Conservation (phyloP, 352 stramenopile genomes). For the Thalassiosira mediterranea region DNA sequence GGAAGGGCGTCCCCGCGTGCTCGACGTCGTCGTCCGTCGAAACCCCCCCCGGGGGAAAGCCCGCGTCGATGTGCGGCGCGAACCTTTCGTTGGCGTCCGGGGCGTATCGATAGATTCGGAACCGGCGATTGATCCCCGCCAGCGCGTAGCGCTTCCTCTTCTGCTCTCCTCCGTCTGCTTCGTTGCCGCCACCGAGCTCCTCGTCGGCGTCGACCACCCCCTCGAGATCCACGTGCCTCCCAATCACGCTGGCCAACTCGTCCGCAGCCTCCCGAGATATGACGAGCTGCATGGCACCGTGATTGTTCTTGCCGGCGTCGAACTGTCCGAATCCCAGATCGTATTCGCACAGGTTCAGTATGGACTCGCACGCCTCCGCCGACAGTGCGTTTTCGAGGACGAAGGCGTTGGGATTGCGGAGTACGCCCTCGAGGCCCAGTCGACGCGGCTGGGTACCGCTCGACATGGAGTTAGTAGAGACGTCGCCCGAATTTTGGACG, state of each 20-base stretch:
- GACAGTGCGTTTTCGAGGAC: constrained; percentile 64
- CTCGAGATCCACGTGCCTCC: constrained; percentile 63
- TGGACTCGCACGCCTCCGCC: constrained; percentile 53
- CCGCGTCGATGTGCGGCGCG: constrained; percentile 80
- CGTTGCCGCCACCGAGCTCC: constrained; percentile 39
- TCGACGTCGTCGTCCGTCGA: constrained; percentile 52
- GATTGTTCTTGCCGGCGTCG: constrained; percentile 77
- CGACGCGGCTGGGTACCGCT: constrained; percentile 5
- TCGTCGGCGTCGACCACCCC: constrained; percentile 45
- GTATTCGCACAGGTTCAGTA: constrained; percentile 65
- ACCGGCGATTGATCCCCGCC: constrained; percentile 72
- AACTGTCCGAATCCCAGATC: constrained; percentile 68
- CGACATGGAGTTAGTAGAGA: not conserved
- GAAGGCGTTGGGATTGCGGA: constrained; percentile 65
- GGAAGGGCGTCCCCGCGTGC: constrained; percentile 14
- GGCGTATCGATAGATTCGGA: constrained; percentile 77
- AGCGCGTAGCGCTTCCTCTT: constrained; percentile 42
- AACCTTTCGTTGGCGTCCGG: constrained; percentile 65
- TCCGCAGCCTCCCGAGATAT: constrained; percentile 32
- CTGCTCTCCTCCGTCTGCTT: not conserved
- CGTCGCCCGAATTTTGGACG: constrained; percentile 26
- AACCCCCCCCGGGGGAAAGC: constrained; percentile 72
- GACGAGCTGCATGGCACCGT: constrained; percentile 69
- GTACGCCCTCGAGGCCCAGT: constrained; percentile 63
- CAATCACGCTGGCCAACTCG: constrained; percentile 45